These are phyloP conservation scores for Paecilomyces fulvus DNA, from an alignment of 2,329 filamentous ascomycete genomes.

Conservation along the genomic window DNA sequence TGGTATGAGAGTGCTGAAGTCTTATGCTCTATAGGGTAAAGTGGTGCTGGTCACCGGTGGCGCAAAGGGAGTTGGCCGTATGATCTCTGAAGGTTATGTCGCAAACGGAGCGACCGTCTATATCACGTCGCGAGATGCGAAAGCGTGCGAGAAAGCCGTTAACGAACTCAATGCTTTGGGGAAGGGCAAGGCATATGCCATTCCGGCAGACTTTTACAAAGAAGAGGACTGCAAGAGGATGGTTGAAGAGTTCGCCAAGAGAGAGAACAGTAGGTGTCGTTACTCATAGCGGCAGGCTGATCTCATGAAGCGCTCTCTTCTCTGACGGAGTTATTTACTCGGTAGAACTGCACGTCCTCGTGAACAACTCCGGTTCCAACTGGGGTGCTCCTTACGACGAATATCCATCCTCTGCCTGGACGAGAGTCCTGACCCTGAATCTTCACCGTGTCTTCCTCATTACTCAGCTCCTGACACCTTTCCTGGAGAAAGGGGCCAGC, in stretches of 20 bases:
- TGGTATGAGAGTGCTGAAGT: conserved; percentile 25
- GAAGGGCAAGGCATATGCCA: conserved; percentile 43
- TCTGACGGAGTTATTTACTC: conserved; percentile 1
- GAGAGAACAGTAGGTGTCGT: conserved; percentile 50
- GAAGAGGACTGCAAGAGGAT: conserved; percentile 43
- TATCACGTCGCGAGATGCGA: conserved; percentile 46
- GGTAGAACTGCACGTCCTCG: conserved; percentile 39
- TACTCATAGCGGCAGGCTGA: conserved; percentile 53
- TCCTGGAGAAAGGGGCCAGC: conserved; percentile 40
- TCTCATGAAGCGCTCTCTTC: conserved; percentile 36
- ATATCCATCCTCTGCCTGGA: conserved; percentile 51
- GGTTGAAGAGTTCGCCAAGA: conserved; percentile 41
- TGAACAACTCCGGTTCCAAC: conserved; percentile 47
- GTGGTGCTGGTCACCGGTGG: conserved; percentile 45
- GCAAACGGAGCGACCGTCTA: conserved; percentile 46
- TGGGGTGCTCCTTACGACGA: conserved; percentile 51
- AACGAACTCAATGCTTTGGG: conserved; percentile 43
- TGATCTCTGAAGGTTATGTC: conserved; percentile 48
- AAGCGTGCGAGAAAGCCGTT: conserved; percentile 40
- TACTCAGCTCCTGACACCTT: conserved; percentile 38
- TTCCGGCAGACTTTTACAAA: conserved; percentile 45
- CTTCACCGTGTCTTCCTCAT: conserved; percentile 46
- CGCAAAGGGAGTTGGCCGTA: conserved; percentile 45
- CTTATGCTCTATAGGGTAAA: conserved; percentile 24
- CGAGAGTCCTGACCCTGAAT: conserved; percentile 48